Evolutionary conservation across 768 basidiomycete genomes (phyloP).

Genomic region (Russula emetica): DNA sequence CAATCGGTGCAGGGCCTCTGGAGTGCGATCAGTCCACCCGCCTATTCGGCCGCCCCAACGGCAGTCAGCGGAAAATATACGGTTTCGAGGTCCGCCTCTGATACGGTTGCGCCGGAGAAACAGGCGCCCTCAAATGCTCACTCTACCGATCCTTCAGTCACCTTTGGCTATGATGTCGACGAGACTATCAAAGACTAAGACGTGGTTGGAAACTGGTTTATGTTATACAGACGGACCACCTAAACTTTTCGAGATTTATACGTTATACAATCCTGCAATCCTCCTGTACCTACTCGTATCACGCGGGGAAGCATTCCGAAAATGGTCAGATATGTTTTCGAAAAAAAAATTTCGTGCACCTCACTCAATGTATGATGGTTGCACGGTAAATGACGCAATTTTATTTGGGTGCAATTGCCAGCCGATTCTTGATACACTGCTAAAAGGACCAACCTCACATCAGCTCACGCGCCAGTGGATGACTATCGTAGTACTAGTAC

Average conservation of each 20-base stretch:
- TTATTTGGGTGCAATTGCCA: too few relatives aligned
- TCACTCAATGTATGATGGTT: too few relatives aligned
- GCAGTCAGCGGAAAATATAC: background rate
- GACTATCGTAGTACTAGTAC: too few relatives aligned
- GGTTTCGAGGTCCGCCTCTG: background rate
- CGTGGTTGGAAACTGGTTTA: background rate
- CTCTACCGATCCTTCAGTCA: background rate
- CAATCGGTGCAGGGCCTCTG: slow-evolving; percentile 12
- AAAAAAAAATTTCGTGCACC: too few relatives aligned
- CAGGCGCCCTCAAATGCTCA: background rate
- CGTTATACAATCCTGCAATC: background rate
- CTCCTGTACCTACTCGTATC: background rate
- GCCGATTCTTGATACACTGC: too few relatives aligned
- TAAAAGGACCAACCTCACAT: too few relatives aligned
- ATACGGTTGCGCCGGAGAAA: background rate
- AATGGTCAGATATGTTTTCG: background rate
- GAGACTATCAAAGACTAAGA: slow-evolving; percentile 2
- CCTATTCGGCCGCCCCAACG: background rate
- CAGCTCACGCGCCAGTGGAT: too few relatives aligned
- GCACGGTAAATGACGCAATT: too few relatives aligned
- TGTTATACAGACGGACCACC: background rate
- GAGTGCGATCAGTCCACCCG: background rate
- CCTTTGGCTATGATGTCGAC: slow-evolving; percentile 13
- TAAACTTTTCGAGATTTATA: background rate
- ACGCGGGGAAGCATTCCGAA: background rate